phyloP scores from a whole-genome alignment of 169 alveolate genomes.

The Besnoitia besnoiti region DNA sequence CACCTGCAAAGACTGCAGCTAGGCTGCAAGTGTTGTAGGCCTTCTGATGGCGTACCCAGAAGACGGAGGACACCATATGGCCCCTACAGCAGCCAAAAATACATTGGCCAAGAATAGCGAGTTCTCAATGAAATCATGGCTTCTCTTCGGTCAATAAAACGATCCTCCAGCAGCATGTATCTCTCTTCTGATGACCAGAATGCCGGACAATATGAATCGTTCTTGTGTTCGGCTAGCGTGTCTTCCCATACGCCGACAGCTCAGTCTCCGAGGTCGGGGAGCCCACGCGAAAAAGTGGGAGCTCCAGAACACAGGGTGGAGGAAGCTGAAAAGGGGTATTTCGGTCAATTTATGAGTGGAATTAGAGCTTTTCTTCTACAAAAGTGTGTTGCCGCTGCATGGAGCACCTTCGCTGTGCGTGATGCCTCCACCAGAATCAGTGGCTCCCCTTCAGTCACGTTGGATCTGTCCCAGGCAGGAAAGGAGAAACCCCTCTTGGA shows the following conservation, averaged over 20 bases:
- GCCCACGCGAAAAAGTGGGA: not conserved
- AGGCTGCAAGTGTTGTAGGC: no score
- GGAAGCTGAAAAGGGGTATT: not conserved
- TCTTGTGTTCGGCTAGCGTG: constrained; percentile 11
- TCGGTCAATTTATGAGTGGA: not conserved
- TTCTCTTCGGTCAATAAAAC: no score
- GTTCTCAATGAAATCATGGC: no score
- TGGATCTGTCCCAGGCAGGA: constrained; percentile 12
- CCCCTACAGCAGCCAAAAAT: no score
- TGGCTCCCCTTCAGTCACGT: not conserved
- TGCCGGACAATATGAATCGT: not conserved
- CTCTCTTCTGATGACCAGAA: not conserved
- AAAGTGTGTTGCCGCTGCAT: not conserved
- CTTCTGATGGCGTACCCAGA: no score
- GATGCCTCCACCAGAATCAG: not conserved
- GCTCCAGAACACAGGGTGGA: no score
- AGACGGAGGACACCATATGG: no score
- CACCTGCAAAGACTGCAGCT: no score
- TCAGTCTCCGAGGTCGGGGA: not conserved
- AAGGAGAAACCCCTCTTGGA: constrained; percentile 15
- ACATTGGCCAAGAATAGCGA: no score
- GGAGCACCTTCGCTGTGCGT: not conserved
- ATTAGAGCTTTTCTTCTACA: not conserved
- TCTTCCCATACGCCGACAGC: not conserved
- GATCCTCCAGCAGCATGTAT: no score